phyloP scores from a whole-genome alignment of 2,329 filamentous ascomycete species.

The Colletotrichum chlorophyti region DNA sequence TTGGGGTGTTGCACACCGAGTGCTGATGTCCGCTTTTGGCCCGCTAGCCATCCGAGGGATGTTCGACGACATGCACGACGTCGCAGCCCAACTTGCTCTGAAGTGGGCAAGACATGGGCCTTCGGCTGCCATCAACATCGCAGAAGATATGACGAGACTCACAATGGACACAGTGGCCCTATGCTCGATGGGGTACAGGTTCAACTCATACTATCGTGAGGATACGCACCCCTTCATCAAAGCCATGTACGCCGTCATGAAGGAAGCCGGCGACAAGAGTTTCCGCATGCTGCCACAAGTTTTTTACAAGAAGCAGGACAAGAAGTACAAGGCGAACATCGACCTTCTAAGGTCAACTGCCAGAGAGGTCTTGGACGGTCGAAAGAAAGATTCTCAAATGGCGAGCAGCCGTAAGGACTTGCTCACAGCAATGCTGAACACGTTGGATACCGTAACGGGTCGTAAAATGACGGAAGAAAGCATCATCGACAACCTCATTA shows the following conservation, averaged over 20 bases:
- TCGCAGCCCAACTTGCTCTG: conserved; percentile 57
- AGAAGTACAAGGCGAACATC: conserved; percentile 58
- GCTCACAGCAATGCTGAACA: conserved; percentile 70
- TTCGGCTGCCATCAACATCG: conserved; percentile 55
- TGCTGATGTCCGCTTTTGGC: conserved; percentile 73
- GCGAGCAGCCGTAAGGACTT: conserved; percentile 62
- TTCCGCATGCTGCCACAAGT: conserved; percentile 53
- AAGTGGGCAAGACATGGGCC: conserved; percentile 57
- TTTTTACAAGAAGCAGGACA: conserved; percentile 50
- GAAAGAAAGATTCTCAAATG: conserved; percentile 60
- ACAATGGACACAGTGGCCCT: conserved; percentile 69
- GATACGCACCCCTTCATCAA: conserved; percentile 43
- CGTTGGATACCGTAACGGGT: conserved; percentile 68
- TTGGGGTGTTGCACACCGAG: conserved; percentile 63
- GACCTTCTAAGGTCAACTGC: conserved; percentile 58
- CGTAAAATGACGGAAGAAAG: conserved; percentile 63
- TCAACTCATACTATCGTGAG: conserved; percentile 67
- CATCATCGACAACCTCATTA: conserved; percentile 73
- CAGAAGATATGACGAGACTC: conserved; percentile 67
- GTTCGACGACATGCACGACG: conserved; percentile 61
- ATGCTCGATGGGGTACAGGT: conserved; percentile 63
- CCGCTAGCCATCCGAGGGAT: conserved; percentile 69
- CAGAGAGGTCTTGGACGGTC: conserved; percentile 64
- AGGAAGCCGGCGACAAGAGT: conserved; percentile 57
- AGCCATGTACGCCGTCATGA: conserved; percentile 67